Base-by-base conservation (phyloP, 257 asterid genomes). In the Buddleja alternifolia region DNA sequence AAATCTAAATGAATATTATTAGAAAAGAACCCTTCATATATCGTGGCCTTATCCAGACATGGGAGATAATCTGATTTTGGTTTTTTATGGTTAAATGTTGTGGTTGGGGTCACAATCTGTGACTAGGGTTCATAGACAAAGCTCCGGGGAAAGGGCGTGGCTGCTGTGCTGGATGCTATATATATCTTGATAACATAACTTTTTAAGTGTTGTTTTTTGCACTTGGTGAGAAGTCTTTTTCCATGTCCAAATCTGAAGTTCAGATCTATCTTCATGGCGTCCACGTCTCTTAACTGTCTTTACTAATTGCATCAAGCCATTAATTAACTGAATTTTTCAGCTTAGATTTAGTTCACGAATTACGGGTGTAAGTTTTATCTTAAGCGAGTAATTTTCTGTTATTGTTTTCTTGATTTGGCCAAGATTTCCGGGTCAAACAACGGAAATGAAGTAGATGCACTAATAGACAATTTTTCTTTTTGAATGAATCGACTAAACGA, bases 81-180 rank as follows among this genome's bases (percentile, higher is more conserved):
- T 46, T 59, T 4, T 60, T 69, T 41, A 57, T 48, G 21, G 20
- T 53, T 53, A 29, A 15, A 60, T 56, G 23, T 58, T 48, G 57
- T 12, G 58, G 47, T 53, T 8, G 11, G 47, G 41, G 77, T 76
- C 77, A 11, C 74, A 52, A 66, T 76, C 81, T 45, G 39, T 29
- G 53, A 34, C 17, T 25, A 63, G 19, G 19, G 53, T 66, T 47
- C 12, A 17, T 66, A 25, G 64, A 66, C 78, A 40, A 39, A 23
- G 62, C 63, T 40, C 47, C 39, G 54, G 65, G 23, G 32, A 46
- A 58, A 23, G 57, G 63, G 69, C 24, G 11, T 34, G 8, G n/a
- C 32, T 20, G 46, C 29, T 24, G 37, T 41, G 50, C 58, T 10
- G 67, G 72, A 65, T 10, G 11, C 14, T 29, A n/a, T n/a, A n/a